These are phyloP conservation scores for Crithidia mellificae DNA, from an alignment of 208 protist genomes.

Conservation along the genomic window DNA sequence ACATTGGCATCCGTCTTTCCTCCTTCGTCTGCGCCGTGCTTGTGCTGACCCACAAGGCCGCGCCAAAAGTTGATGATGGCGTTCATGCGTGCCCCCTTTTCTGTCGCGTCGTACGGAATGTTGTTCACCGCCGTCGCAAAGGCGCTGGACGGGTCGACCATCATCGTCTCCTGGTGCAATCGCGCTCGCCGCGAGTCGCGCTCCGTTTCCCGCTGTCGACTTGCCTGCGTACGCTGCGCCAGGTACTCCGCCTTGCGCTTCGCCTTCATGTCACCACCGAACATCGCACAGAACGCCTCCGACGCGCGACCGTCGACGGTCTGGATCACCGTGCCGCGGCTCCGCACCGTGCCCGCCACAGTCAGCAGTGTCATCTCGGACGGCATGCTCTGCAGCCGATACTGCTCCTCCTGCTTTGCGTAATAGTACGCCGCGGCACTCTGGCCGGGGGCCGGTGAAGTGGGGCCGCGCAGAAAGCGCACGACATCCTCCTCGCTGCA, in stretches of 20 bases:
- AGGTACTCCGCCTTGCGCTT: conserved; percentile 30
- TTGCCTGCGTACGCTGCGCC: conserved; percentile 12
- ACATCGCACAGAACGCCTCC: conserved; percentile 50
- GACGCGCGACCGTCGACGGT: conserved; percentile 32
- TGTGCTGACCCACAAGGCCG: conserved; percentile 57
- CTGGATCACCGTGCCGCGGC: conserved; percentile 37
- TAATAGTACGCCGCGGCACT: conserved; percentile 17
- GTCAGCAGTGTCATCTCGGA: conserved; percentile 52
- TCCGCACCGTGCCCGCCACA: conserved; percentile 46
- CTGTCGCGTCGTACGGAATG: conserved; percentile 23
- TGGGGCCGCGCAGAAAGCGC: conserved; percentile 16
- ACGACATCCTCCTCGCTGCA: conserved; percentile 31
- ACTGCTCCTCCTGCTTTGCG: conserved; percentile 21
- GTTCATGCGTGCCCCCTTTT: conserved; percentile 49
- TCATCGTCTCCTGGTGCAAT: conserved; percentile 24
- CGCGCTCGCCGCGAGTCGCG: conserved; percentile 26
- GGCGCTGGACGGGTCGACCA: background rate
- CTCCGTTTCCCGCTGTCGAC: conserved; percentile 26
- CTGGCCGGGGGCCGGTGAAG: conserved; percentile 6
- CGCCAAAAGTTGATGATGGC: conserved; percentile 70
- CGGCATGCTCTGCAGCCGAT: conserved; percentile 25
- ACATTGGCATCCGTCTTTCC: background rate
- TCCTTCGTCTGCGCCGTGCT: conserved; percentile 20
- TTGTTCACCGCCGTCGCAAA: conserved; percentile 2
- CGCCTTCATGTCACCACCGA: conserved; percentile 48